Base-by-base conservation (phyloP, 192 early-diverging fungal species). In the Cetraspora pellucida region DNA sequence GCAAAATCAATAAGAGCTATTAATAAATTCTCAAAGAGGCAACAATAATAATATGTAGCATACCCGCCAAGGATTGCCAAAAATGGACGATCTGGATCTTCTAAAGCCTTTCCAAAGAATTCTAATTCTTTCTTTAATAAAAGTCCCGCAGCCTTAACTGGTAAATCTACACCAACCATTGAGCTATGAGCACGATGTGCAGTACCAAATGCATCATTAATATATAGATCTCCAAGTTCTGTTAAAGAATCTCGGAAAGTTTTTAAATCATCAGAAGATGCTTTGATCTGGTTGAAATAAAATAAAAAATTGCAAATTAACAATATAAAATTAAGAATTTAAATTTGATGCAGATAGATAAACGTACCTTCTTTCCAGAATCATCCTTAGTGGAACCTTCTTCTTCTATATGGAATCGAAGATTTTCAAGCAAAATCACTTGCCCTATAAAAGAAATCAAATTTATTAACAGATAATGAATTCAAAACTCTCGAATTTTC, bases 131-230 rank as follows among this genome's bases (percentile, higher is more conserved):
- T 96, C 87, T 97, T 93, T 95, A 99, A 97, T 83, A 99, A 86
- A 84, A 99, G 93, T 52, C 97, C 97, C 54, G 97, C 94, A 47
- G 97, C 97, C 70, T 92, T 90, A 66, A 91, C 84, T 57, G 95
- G 91, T 75, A 99, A 86, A 75, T 95, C 86, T 46, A 99, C 92
- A 57, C 97, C 97, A 67, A 99, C 97, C 93, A 98, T 97, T 71
- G 94, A 95, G 77, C 91, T 94, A 89, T 99, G 97, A 27, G 97
- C 95, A 77, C 97, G 94, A 86, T 99, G 97, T 72, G 97, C 96
- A 19, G 97, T 99, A 66, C 97, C 97, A 83, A 99, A 99, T 27
- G 97, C 97, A 82, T 99, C 97, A 88, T 99, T 99, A 73, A 99
- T 89, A 80, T 97, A 99, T 44, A 99, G 82, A 85, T 99, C 96